Base-by-base conservation (phyloP, 1,139 yeast genomes). In the Diutina rugosa region DNA sequence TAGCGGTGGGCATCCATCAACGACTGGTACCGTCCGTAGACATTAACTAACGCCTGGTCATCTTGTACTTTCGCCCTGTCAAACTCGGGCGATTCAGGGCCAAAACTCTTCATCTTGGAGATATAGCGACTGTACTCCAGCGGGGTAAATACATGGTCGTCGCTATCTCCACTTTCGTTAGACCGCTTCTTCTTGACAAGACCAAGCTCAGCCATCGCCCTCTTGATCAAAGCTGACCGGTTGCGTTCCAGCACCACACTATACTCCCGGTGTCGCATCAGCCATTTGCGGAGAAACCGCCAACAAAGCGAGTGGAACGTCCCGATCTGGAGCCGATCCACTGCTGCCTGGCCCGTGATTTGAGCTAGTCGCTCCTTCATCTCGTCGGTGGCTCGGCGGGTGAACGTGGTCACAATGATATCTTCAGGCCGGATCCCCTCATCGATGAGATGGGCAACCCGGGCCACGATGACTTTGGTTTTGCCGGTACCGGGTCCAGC, bases 401-500 rank as follows among this genome's bases (percentile, higher is more conserved):
- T 90, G 69, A 91, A 91, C 0, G 97, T 90, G 12, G 97, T 89
- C 30, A 90, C 93, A 3, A 91, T 78, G 48, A 91, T 78, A 54
- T 78, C 71, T 38, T 76, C 73, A 0, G 97, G 90, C 1, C 74
- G 69, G 1, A 85, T 68, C 2, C 73, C 65, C 46, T 81, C 78
- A 10, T 76, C 69, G 1, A 81, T 61, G 29, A 89, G 63, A 45
- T 90, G 72, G 64, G 95, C 95, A 8, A 90, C 95, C 54, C 96
- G 74, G 1, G 90, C 77, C 0, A 89, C 83, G 52, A 91, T 71
- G 2, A 91, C 91, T 64, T 84, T 87, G 3, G 97, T 90, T 67
- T 90, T 87, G 5, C 91, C 91, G 0, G 84, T 87, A 1, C 98
- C 97, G 0, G 97, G 97, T 0, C 97, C 97, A 0, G 97, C 97